phyloP scores from a whole-genome alignment of 352 stramenopile genomes.

The Phytophthora hibernalis region DNA sequence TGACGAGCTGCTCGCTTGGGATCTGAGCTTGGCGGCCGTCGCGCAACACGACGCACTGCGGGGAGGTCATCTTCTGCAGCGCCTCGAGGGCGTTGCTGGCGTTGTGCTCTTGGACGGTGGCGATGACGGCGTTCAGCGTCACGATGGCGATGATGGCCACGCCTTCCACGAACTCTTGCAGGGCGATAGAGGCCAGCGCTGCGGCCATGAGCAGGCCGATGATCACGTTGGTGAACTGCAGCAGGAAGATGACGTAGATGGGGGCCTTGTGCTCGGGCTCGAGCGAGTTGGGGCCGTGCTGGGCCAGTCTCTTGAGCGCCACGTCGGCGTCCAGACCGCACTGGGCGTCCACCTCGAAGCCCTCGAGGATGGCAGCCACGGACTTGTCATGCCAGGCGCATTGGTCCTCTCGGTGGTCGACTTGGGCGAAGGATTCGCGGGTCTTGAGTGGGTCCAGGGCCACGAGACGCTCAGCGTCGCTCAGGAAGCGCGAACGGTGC shows the following conservation, averaged over 20 bases:
- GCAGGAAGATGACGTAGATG: constrained; percentile 66
- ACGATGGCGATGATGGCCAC: constrained; percentile 78
- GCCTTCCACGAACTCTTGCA: constrained; percentile 77
- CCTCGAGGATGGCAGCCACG: constrained; percentile 45
- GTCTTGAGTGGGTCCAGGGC: constrained; percentile 54
- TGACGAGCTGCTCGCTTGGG: constrained; percentile 67
- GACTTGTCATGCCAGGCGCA: constrained; percentile 66
- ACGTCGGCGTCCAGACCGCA: constrained; percentile 43
- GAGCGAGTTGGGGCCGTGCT: constrained; percentile 58
- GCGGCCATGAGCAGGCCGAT: constrained; percentile 71
- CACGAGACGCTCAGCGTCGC: constrained; percentile 63
- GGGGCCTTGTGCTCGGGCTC: constrained; percentile 65
- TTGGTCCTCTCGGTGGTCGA: constrained; percentile 52
- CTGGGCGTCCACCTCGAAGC: constrained; percentile 50
- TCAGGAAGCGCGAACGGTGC: constrained; percentile 66
- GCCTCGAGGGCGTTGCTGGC: constrained; percentile 76
- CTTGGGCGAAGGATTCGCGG: constrained; percentile 61
- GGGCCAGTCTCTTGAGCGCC: constrained; percentile 44
- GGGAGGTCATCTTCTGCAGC: constrained; percentile 76
- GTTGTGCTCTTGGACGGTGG: constrained; percentile 72
- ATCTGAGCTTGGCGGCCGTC: constrained; percentile 61
- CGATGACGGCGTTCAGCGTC: constrained; percentile 75
- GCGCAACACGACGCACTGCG: constrained; percentile 65
- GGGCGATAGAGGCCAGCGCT: constrained; percentile 63
- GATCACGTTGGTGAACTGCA: constrained; percentile 85